Conservation (phyloP, 164 flowering plant genomes). For the Saururus chinensis region DNA sequence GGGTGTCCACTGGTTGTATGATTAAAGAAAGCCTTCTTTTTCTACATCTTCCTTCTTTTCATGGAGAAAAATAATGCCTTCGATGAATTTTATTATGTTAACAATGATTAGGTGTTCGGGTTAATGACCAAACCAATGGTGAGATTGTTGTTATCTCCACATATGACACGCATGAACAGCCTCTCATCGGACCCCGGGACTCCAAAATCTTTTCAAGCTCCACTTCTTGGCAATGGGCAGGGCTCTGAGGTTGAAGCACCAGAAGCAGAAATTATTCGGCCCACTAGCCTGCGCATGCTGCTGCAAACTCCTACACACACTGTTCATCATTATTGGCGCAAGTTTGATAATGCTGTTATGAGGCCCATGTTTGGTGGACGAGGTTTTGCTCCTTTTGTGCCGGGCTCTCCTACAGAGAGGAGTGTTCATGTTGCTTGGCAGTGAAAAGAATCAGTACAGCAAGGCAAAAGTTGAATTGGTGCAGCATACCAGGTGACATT, state of each 20-base stretch:
- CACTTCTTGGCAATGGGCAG: slow-evolving; percentile 51
- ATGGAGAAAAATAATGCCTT: no score
- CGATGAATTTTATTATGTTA: no score
- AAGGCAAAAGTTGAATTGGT: not conserved
- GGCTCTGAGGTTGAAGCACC: slow-evolving; percentile 29
- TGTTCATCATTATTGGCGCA: slow-evolving; percentile 83
- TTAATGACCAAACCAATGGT: slow-evolving; percentile 75
- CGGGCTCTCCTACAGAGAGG: slow-evolving; percentile 76
- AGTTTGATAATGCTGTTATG: slow-evolving; percentile 77
- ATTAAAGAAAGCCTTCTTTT: not conserved
- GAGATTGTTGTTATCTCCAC: slow-evolving; percentile 45
- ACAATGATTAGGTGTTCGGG: slow-evolving; percentile 43
- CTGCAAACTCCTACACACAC: slow-evolving; percentile 51
- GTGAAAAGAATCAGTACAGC: not conserved
- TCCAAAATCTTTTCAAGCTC: slow-evolving; percentile 58
- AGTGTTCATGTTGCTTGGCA: slow-evolving; percentile 18
- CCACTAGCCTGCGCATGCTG: slow-evolving; percentile 57
- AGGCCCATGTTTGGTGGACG: slow-evolving; percentile 91
- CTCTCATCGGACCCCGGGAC: slow-evolving; percentile 43
- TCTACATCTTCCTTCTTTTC: not conserved
- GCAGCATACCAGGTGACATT: no score
- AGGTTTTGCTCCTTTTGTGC: slow-evolving; percentile 69
- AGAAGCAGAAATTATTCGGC: slow-evolving; percentile 24
- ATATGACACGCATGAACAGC: slow-evolving; percentile 22
- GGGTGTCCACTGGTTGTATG: not conserved